phyloP scores from a whole-genome alignment of 2,329 filamentous ascomycete species.

The Chrysoporthe austroafricana region DNA sequence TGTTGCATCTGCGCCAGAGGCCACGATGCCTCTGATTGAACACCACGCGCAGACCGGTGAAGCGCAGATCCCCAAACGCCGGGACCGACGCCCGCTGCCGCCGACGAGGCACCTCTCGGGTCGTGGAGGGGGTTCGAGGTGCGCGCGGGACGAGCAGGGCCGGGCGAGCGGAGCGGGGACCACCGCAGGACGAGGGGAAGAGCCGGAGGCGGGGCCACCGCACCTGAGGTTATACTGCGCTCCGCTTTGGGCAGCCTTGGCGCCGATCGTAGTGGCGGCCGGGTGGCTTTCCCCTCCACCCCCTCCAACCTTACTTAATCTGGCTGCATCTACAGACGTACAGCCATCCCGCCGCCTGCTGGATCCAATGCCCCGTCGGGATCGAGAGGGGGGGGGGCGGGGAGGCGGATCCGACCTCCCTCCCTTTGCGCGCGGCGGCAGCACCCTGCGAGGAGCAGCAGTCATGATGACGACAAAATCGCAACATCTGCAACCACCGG shows the following conservation, averaged over 20 bases:
- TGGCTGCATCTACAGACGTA: neutral
- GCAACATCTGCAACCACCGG: slow-evolving; percentile 9
- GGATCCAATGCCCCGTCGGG: no score
- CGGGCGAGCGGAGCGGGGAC: slow-evolving; percentile 9
- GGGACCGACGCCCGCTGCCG: neutral
- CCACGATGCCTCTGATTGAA: no score
- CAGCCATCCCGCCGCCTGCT: no score
- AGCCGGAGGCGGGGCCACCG: slow-evolving; percentile 11
- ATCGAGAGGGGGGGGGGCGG: neutral
- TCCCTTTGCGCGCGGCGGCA: no score
- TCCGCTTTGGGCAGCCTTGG: slow-evolving; percentile 8
- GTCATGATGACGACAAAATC: slow-evolving; percentile 9
- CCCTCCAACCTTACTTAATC: neutral
- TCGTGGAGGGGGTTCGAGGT: neutral
- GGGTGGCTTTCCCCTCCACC: neutral
- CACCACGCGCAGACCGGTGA: neutral
- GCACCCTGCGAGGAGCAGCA: neutral
- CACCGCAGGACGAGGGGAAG: slow-evolving; percentile 8
- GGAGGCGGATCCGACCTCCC: no score
- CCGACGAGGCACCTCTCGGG: neutral
- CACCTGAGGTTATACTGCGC: slow-evolving; percentile 18
- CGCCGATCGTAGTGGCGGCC: slow-evolving; percentile 15
- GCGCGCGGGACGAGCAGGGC: slow-evolving; percentile 13
- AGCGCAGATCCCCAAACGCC: no score
- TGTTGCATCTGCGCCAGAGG: no score